Evolutionary conservation across 2,329 filamentous ascomycete genomes (phyloP).

Genomic region (Malbranchea cinnamomea): DNA sequence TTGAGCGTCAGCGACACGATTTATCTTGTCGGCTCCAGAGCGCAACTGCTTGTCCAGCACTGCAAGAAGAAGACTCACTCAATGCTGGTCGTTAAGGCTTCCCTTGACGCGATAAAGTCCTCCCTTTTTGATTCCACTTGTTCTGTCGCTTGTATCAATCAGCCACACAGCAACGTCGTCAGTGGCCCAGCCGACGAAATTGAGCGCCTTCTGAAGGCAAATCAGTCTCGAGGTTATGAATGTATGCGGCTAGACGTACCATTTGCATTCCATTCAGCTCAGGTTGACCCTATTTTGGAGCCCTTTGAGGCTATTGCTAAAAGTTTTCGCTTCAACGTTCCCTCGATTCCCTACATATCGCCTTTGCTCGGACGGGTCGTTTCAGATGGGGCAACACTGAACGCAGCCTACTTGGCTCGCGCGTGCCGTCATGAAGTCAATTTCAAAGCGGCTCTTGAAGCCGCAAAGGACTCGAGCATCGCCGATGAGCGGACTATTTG

Average conservation of each 20-base stretch:
- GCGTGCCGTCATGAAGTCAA: conserved; percentile 58
- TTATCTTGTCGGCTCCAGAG: conserved; percentile 54
- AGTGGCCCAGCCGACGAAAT: conserved; percentile 46
- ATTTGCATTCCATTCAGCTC: conserved; percentile 52
- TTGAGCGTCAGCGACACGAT: conserved; percentile 29
- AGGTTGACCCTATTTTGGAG: conserved; percentile 48
- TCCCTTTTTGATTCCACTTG: not conserved
- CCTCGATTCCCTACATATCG: conserved; percentile 49
- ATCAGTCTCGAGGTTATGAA: conserved; percentile 40
- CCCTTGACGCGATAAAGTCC: conserved; percentile 5
- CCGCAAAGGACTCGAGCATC: conserved; percentile 40
- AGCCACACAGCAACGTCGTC: conserved; percentile 60
- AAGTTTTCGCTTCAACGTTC: conserved; percentile 41
- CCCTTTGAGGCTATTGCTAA: conserved; percentile 42
- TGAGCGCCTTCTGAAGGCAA: conserved; percentile 33
- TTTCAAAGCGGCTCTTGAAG: conserved; percentile 47
- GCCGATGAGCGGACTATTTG: conserved; percentile 54
- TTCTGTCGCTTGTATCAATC: conserved; percentile 57
- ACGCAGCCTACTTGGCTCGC: conserved; percentile 47
- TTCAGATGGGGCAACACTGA: conserved; percentile 38
- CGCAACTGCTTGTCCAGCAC: conserved; percentile 48
- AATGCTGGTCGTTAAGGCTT: conserved; percentile 43
- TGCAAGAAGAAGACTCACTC: conserved; percentile 53
- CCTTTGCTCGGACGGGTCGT: conserved; percentile 49
- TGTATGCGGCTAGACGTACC: conserved; percentile 48